Evolutionary conservation across 2,329 filamentous ascomycete genomes (phyloP).

Genomic region (Colletotrichum siamense): DNA sequence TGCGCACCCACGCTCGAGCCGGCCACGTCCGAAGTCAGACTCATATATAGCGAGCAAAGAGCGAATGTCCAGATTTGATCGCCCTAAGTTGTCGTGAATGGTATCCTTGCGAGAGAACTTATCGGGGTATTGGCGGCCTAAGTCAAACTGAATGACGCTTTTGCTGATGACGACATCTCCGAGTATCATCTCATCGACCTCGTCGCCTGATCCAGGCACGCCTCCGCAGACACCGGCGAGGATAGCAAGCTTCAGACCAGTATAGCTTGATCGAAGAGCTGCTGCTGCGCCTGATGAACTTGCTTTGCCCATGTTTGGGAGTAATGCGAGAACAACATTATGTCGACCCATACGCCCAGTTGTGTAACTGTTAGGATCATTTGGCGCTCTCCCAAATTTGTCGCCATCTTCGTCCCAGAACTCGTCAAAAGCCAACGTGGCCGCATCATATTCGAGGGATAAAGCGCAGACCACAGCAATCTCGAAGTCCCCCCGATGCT

Average conservation of each 20-base stretch:
- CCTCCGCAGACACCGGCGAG: slow-evolving; percentile 27
- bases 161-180: slow-evolving; percentile 35
- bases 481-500: background rate
- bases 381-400: slow-evolving; percentile 26
- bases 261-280: slow-evolving; percentile 21
- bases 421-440: background rate
- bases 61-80: slow-evolving; percentile 15
- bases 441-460: background rate
- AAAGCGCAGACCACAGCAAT: background rate
- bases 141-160: slow-evolving; percentile 30
- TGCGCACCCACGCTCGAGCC: background rate
- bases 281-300: slow-evolving; percentile 24
- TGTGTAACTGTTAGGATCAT: slow-evolving; percentile 34
- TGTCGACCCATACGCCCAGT: slow-evolving; percentile 27
- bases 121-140: background rate
- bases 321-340: slow-evolving; percentile 32
- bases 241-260: slow-evolving; percentile 24
- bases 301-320: slow-evolving; percentile 33
- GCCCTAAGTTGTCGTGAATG: slow-evolving; percentile 22
- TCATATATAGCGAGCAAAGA: background rate
- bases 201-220: slow-evolving; percentile 18
- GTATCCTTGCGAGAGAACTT: slow-evolving; percentile 28
- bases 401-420: slow-evolving; percentile 19
- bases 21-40: background rate
- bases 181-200: slow-evolving; percentile 24